Conservation (phyloP, 1,284 basidiomycete genomes). For the Ceratobasidium sp. region DNA sequence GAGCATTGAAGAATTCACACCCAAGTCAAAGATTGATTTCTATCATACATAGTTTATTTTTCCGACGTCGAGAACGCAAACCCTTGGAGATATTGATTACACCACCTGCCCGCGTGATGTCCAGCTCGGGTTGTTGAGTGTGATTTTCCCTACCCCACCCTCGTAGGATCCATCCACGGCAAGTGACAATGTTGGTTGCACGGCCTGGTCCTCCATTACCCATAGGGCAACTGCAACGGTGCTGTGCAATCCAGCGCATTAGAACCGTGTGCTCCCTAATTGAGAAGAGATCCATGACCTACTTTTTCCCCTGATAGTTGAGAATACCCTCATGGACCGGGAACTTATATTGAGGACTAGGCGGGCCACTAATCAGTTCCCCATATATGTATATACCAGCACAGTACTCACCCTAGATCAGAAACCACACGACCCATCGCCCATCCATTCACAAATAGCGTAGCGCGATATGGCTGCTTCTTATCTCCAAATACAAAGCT, state of each 20-base stretch:
- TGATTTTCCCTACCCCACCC: constrained; percentile 38
- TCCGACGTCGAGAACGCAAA: neutral
- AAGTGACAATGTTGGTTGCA: constrained; percentile 35
- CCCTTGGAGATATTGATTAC: no score
- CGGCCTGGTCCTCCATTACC: constrained; percentile 44
- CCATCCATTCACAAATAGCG: constrained; percentile 86
- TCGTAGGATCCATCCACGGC: constrained; percentile 44
- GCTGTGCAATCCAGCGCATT: constrained; percentile 57
- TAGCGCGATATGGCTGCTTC: constrained; percentile 70
- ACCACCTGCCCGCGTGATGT: constrained; percentile 29
- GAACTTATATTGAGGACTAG: constrained; percentile 79
- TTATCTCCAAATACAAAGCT: constrained; percentile 70
- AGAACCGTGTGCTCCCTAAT: neutral
- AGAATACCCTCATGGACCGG: constrained; percentile 83
- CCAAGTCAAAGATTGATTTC: constrained; percentile 17
- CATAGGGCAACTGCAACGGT: constrained; percentile 71
- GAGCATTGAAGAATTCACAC: no score
- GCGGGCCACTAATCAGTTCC: constrained; percentile 25
- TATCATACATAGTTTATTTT: neutral
- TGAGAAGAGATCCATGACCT: constrained; percentile 52
- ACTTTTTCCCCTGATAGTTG: constrained; percentile 79
- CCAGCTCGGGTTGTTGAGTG: constrained; percentile 38
- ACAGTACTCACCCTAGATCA: constrained; percentile 70
- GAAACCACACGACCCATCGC: constrained; percentile 82
- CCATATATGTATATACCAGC: neutral